phyloP scores from a whole-genome alignment of 352 stramenopile species.

The Bremia lactucae region DNA sequence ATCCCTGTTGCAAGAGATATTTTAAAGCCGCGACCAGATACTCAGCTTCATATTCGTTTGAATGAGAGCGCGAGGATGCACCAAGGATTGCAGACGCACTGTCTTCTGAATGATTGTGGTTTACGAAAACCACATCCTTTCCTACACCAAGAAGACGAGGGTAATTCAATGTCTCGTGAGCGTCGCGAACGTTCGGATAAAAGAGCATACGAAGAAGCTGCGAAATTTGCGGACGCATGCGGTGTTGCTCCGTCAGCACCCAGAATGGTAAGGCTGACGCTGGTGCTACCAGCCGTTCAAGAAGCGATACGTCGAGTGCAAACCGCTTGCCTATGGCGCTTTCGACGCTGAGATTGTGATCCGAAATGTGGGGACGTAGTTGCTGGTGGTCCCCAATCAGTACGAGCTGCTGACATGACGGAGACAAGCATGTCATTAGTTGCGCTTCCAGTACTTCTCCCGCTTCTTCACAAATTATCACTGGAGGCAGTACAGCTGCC shows the following conservation, averaged over 20 bases:
- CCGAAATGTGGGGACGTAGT: slow-evolving; percentile 63
- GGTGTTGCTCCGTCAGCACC: slow-evolving; percentile 63
- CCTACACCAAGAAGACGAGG: slow-evolving; percentile 37
- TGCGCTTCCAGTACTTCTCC: slow-evolving; percentile 79
- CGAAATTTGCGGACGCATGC: slow-evolving; percentile 77
- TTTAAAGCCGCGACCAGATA: slow-evolving; percentile 56
- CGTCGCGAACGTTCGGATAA: slow-evolving; percentile 58
- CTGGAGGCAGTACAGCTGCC: slow-evolving; percentile 32
- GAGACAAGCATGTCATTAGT: slow-evolving; percentile 44
- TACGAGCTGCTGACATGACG: slow-evolving; percentile 67
- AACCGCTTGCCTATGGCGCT: slow-evolving; percentile 34
- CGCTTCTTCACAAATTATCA: slow-evolving; percentile 85
- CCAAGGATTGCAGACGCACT: slow-evolving; percentile 10
- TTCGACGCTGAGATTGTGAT: slow-evolving; percentile 58
- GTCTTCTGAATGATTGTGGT: slow-evolving; percentile 42
- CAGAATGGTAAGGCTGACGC: slow-evolving; percentile 16
- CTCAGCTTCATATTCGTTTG: slow-evolving; percentile 54
- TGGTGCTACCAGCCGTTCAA: slow-evolving; percentile 55
- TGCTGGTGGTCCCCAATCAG: slow-evolving; percentile 86
- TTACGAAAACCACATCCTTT: slow-evolving; percentile 64
- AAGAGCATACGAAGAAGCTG: slow-evolving; percentile 52
- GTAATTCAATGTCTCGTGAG: slow-evolving; percentile 37
- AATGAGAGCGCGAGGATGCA: slow-evolving; percentile 32
- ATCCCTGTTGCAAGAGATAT: slow-evolving; percentile 67
- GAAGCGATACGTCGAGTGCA: slow-evolving; percentile 73